phyloP scores from a whole-genome alignment of 2,329 filamentous ascomycete genomes.

The Verticillium nubilum region DNA sequence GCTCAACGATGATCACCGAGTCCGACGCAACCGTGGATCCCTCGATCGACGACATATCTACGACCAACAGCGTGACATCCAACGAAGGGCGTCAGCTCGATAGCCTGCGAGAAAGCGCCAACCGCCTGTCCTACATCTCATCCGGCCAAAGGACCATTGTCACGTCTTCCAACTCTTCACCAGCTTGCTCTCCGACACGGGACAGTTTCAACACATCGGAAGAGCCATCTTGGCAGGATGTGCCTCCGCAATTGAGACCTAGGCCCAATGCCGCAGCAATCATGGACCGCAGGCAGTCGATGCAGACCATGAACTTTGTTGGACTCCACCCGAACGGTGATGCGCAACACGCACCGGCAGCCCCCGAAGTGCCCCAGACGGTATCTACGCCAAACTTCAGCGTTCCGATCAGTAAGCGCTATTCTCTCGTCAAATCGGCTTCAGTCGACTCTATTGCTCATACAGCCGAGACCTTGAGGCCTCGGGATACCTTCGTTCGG shows the following conservation, averaged over 20 bases:
- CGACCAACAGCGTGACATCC: slow-evolving; percentile 51
- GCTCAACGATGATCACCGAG: slow-evolving; percentile 11
- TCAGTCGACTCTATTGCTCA: slow-evolving; percentile 11
- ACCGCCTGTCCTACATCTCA: slow-evolving; percentile 55
- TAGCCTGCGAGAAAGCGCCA: slow-evolving; percentile 47
- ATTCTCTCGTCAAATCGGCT: slow-evolving; percentile 31
- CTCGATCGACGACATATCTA: slow-evolving; percentile 49
- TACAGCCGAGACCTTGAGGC: slow-evolving; percentile 13
- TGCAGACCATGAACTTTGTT: slow-evolving; percentile 39
- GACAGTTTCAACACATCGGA: slow-evolving; percentile 36
- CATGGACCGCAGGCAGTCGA: slow-evolving; percentile 43
- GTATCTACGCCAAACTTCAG: slow-evolving; percentile 46
- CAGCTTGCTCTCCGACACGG: slow-evolving; percentile 48
- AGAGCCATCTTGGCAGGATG: slow-evolving; percentile 5
- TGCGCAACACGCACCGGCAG: background rate
- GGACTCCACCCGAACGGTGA: slow-evolving; percentile 23
- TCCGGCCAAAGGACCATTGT: slow-evolving; percentile 55
- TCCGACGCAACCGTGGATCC: slow-evolving; percentile 29
- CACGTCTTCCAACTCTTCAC: slow-evolving; percentile 54
- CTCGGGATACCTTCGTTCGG: slow-evolving; percentile 18
- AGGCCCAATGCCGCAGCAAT: slow-evolving; percentile 50
- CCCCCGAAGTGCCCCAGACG: slow-evolving; percentile 5
- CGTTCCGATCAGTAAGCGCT: slow-evolving; percentile 41
- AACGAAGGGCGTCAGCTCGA: slow-evolving; percentile 56
- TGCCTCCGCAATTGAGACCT: slow-evolving; percentile 25